Evolutionary conservation across 1,284 basidiomycete genomes (phyloP), one percentile per base, ranked within the genome.

Genomic region (Pisolithus thermaeus): DNA sequence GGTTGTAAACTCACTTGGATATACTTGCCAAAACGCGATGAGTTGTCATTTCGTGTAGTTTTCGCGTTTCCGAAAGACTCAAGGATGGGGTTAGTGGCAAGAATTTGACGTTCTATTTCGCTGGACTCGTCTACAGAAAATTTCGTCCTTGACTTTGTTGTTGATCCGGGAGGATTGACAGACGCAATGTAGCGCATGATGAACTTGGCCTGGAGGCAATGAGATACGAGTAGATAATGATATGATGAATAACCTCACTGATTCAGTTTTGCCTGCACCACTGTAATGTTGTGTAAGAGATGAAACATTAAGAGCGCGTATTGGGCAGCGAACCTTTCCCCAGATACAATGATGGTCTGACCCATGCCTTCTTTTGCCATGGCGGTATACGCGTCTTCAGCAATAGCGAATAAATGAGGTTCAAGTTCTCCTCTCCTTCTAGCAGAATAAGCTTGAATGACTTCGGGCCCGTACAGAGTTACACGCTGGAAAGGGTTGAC

Each of bases 11-110:
- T 56, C 49, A 94, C 93, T 81, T 99, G 95, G 58, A 99, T 97
- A 72, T 99, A 99, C 74, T 99, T 99, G 56, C 97, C 97, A 68
- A 99, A 99, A 49, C 97, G 86, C 16, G 96, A 99, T 16, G 94
- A 97, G 71, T 99, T 99, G 73, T 99, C 97, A 66, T 99, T 99
- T 52, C 97, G 82, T 4, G 96, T 98, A 27, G 97, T 99, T 73
- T 99, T 99, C 18, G 97, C 97, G 70, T 99, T 99, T 62, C 97
- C 97, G 61, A 99, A 99, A 0, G 97, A 92, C 72, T 99, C 97
- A 66, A 99, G 88, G 64, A 97, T 98, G 18, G 97, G 97, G 67
- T 99, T 99, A 32, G 96, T 98, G 35, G 97, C 97, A 45, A 99
- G 77, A 56, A 99, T 99, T 69, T 98, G 96, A 51, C 88, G 84